Conservation (phyloP, 179 eudicot species). For the Silene coronaria region DNA sequence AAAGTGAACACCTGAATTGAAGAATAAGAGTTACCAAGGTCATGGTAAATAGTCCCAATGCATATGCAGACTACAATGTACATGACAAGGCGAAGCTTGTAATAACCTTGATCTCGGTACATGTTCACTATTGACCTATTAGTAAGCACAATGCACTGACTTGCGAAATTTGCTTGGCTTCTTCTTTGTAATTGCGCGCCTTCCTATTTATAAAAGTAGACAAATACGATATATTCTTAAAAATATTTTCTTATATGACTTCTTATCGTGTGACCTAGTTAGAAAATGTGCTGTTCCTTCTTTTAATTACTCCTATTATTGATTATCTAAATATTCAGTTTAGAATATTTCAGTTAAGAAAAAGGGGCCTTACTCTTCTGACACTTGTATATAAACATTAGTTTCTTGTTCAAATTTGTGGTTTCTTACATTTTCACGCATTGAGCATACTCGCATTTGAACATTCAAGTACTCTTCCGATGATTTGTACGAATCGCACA, state of each 20-base stretch:
- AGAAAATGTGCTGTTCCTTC: too few species aligned
- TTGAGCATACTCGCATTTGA: slow-evolving; percentile 20
- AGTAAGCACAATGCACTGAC: slow-evolving; percentile 40
- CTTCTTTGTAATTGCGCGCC: slow-evolving; percentile 19
- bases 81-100: slow-evolving; percentile 38
- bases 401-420: too few species aligned
- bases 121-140: slow-evolving; percentile 47
- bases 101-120: slow-evolving; percentile 50
- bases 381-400: too few species aligned
- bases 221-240: too few species aligned
- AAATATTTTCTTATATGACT: too few species aligned
- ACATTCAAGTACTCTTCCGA: slow-evolving; percentile 21
- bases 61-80: slow-evolving; percentile 33
- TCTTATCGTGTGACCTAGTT: too few species aligned
- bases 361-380: too few species aligned
- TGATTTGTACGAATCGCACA: slow-evolving; percentile 31
- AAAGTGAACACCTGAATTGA: slow-evolving; percentile 34
- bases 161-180: slow-evolving; percentile 29
- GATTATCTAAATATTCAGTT: too few species aligned
- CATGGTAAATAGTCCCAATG: slow-evolving; percentile 32
- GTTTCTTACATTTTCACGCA: slow-evolving; percentile 31
- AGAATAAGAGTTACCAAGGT: slow-evolving; percentile 24
- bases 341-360: too few species aligned
- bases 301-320: too few species aligned
- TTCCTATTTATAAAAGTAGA: slow-evolving; percentile 17